phyloP scores from a whole-genome alignment of 2,329 filamentous ascomycete genomes.

The Aschersonia sp. region DNA sequence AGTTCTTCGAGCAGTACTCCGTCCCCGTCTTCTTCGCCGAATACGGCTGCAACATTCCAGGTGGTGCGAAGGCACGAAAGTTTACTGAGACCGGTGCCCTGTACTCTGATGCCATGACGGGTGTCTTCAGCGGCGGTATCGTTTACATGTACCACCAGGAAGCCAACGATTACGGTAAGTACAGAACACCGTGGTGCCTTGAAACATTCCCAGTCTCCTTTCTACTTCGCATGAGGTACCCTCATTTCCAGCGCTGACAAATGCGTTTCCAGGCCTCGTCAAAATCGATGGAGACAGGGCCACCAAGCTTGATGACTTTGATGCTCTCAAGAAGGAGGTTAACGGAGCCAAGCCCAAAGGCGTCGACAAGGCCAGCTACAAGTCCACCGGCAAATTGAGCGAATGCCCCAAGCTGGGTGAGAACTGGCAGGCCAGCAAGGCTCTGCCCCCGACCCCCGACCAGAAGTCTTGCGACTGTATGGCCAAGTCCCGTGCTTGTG shows the following conservation, averaged over 20 bases:
- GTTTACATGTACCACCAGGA: conserved; percentile 99
- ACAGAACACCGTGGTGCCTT: conserved; percentile 2
- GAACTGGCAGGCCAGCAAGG: conserved; percentile 49
- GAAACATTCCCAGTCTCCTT: background rate
- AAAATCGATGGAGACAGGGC: conserved; percentile 41
- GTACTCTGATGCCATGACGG: conserved; percentile 67
- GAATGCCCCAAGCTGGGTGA: conserved; percentile 53
- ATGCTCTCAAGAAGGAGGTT: conserved; percentile 55
- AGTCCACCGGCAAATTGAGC: conserved; percentile 53
- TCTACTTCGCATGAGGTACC: background rate
- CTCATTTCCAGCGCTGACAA: background rate
- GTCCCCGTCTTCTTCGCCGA: conserved; percentile 97
- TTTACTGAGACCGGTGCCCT: conserved; percentile 79
- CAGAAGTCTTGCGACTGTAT: conserved; percentile 73
- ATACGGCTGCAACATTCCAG: conserved; percentile 73
- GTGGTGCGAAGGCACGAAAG: conserved; percentile 48
- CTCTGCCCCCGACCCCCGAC: conserved; percentile 74
- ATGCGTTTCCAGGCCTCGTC: conserved; percentile 43
- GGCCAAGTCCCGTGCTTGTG: conserved; percentile 57
- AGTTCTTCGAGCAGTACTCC: conserved; percentile 79
- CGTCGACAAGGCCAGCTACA: conserved; percentile 54
- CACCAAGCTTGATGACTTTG: conserved; percentile 59
- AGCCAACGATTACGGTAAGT: conserved; percentile 66
- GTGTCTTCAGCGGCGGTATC: conserved; percentile 87
- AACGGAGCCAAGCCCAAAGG: conserved; percentile 50